Evolutionary conservation across 306 rosid genomes (phyloP), one percentile per base, ranked within the genome.

Genomic region (Lupinus albus): DNA sequence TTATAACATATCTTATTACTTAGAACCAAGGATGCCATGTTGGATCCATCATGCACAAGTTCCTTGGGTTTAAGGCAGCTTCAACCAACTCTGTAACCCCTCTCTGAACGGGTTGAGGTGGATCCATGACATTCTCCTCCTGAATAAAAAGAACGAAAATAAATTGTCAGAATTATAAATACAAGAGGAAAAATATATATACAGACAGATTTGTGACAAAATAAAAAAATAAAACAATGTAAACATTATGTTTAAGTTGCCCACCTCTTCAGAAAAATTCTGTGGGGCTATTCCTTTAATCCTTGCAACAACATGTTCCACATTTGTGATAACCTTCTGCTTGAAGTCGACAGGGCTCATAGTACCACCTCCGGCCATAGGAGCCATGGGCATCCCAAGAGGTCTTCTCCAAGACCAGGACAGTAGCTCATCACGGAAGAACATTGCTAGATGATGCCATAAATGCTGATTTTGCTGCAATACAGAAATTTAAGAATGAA

Each of bases 321-420:
- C 99, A 81, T 94, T 94, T 70, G 87, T 84, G 49, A 86, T 76
- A 70, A 94, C 92, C 81, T 90, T 94, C 77, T 90, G 96, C 73
- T 88, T 88, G 70, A 94, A 90, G 77, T 90, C 99, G 62, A 73
- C 46, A n/a, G 97, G 91, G 72, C 81, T 94, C 85, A 88, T 83
- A 32, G 88, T 75, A 41, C 96, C 80, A 44, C 95, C 97, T 41
- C 92, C 95, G 57, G 91, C 80, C 69, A 89, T 76, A 21, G 97
- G 81, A 53, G 87, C 89, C 75, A 88, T 75, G 68, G 97, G 92
- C 92, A 88, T 84, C 79, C 99, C 99, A 8, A 86, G 86, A 17
- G 97, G 97, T 82, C 97, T 88, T 84, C 99, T 89, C 99, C 99
- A 94, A 67, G 99, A 94, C 97, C 96, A 94, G 38, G 99, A 94